A percentile compares a stretch with the other conserved stretches of the same genome.
phyloP scores from a whole-genome alignment of 148 eudicot genomes.

The Cornus florida region DNA sequence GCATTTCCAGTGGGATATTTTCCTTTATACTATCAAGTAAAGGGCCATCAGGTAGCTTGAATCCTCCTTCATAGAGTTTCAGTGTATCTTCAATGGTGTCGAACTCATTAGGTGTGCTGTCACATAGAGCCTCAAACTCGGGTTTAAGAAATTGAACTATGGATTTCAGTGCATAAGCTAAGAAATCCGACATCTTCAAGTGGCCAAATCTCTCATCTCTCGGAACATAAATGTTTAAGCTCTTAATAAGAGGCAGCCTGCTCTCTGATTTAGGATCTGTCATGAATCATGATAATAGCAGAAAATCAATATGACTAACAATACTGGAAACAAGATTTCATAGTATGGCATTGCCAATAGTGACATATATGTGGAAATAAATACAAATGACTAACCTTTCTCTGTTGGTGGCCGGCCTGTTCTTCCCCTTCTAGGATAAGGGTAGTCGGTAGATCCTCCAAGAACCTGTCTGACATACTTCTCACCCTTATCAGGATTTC shows the following conservation, averaged over 20 bases:
- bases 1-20: conserved; percentile 52
- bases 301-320: neutral
- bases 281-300: neutral
- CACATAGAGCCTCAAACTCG: conserved; percentile 46
- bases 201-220: conserved; percentile 82
- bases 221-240: conserved; percentile 70
- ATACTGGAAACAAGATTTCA: no score
- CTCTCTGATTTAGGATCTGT: conserved; percentile 76
- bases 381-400: conserved; percentile 40
- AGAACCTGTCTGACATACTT: conserved; percentile 58
- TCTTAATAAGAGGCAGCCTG: conserved; percentile 57
- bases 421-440: conserved; percentile 86
- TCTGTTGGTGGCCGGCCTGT: conserved; percentile 68
- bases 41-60: conserved; percentile 37
- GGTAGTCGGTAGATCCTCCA: conserved; percentile 71
- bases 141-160: conserved; percentile 55
- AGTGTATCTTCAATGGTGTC: conserved; percentile 59
- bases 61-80: conserved; percentile 64
- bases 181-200: conserved; percentile 67
- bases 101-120: conserved; percentile 55
- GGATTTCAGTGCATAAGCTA: conserved; percentile 60
- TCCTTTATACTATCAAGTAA: conserved; percentile 35
- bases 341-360: no score
- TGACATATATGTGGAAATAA: neutral
- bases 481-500: conserved; percentile 69